phyloP scores from a whole-genome alignment of 2,329 filamentous ascomycete genomes.

The Apiospora pterosperma region DNA sequence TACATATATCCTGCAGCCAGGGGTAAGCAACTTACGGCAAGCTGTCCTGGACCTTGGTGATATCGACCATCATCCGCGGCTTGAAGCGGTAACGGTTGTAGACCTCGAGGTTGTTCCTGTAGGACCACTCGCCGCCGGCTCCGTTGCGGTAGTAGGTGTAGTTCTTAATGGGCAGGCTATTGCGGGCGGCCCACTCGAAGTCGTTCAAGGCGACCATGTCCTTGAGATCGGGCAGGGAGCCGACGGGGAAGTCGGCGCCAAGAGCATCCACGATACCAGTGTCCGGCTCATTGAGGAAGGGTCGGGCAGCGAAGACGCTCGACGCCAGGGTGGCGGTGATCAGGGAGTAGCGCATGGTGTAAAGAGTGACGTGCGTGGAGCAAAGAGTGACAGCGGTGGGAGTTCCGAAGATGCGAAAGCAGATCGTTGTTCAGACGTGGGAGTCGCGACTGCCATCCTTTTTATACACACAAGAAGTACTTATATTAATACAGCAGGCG shows the following conservation, averaged over 20 bases:
- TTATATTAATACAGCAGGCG: neutral
- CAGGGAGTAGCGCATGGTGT: conserved; percentile 25
- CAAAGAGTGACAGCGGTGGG: neutral
- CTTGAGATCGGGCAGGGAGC: conserved; percentile 37
- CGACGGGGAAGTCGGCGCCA: conserved; percentile 26
- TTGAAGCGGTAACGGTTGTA: conserved; percentile 46
- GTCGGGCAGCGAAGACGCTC: conserved; percentile 37
- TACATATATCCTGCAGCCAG: neutral
- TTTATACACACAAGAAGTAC: neutral
- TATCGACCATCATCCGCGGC: conserved; percentile 47
- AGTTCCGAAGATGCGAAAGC: neutral
- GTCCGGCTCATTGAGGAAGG: conserved; percentile 42
- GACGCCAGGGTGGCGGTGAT: conserved; percentile 23
- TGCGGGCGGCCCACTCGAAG: conserved; percentile 50
- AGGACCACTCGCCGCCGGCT: conserved; percentile 52
- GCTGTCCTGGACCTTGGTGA: conserved; percentile 38
- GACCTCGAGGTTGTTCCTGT: conserved; percentile 54
- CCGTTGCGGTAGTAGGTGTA: conserved; percentile 58
- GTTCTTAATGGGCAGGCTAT: conserved; percentile 40
- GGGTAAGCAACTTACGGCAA: conserved; percentile 25
- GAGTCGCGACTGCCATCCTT: neutral
- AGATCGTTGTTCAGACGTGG: neutral
- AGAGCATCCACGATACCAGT: conserved; percentile 40
- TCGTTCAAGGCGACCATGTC: conserved; percentile 47
- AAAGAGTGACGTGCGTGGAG: too few relatives aligned